phyloP scores from a whole-genome alignment of 768 basidiomycete species.

The Rhizopogon vinicolor region DNA sequence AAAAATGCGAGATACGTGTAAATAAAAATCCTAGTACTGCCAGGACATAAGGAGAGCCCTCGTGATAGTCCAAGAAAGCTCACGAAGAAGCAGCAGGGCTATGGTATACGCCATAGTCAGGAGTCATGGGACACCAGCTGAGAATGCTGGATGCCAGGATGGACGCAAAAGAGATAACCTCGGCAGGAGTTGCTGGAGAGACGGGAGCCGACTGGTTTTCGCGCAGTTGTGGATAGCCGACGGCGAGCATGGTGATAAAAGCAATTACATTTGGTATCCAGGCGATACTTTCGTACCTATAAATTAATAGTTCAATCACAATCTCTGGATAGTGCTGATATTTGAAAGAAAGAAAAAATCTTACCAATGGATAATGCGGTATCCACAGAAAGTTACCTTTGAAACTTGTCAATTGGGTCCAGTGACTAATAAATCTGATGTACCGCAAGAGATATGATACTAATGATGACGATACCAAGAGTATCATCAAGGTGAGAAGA shows the following conservation, averaged over 20 bases:
- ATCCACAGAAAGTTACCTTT: conserved; percentile 62
- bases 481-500: conserved; percentile 25
- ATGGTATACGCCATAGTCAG: conserved; percentile 49
- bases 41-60: neutral
- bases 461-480: conserved; percentile 28
- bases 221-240: conserved; percentile 64
- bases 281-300: conserved; percentile 67
- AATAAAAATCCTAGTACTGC: conserved; percentile 34
- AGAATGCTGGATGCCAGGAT: conserved; percentile 40
- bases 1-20: conserved; percentile 46
- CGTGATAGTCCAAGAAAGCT: conserved; percentile 2
- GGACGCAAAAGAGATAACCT: conserved; percentile 40
- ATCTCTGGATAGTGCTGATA: neutral
- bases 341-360: no score
- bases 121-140: conserved; percentile 38
- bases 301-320: neutral
- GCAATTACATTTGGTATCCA: conserved; percentile 77
- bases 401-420: neutral
- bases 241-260: conserved; percentile 61
- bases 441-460: conserved; percentile 26
- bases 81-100: conserved; percentile 56
- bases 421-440: conserved; percentile 1
- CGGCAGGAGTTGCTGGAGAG: conserved; percentile 26
- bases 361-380: conserved; percentile 55
- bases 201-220: conserved; percentile 33